Percentiles rank a stretch among this genome's conserved stretches.
Conservation (phyloP, 768 basidiomycete genomes). For the Postia placenta region DNA sequence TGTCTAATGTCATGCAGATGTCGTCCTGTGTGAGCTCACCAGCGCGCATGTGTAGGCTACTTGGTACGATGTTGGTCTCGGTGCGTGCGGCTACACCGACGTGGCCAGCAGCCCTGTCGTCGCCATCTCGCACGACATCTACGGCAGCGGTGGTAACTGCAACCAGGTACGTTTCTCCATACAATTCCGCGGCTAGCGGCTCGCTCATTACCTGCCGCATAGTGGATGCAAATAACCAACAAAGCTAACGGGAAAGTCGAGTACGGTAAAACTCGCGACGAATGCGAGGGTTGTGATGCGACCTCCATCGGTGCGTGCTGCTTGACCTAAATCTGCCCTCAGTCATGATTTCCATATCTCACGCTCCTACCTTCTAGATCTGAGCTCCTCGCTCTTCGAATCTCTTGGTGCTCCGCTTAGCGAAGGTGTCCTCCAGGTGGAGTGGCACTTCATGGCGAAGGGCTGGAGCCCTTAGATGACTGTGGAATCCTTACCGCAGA, state of each 20-base stretch:
- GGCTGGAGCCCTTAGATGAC: too few species aligned
- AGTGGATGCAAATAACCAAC: slow-evolving; percentile 61
- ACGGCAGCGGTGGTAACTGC: slow-evolving; percentile 51
- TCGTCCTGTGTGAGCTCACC: too few species aligned
- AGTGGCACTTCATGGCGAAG: too few species aligned
- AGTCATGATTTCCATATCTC: not conserved
- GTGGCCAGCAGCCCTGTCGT: slow-evolving; percentile 47
- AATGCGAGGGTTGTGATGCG: slow-evolving; percentile 53
- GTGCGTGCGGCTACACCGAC: slow-evolving; percentile 58
- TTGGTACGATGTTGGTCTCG: too few species aligned
- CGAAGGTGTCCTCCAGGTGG: slow-evolving; percentile 44
- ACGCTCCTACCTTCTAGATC: slow-evolving; percentile 44
- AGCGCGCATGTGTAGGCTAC: too few species aligned
- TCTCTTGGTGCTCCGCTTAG: slow-evolving; percentile 35
- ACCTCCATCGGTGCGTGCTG: slow-evolving; percentile 42
- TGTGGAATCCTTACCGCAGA: too few species aligned
- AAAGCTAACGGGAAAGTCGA: slow-evolving; percentile 40
- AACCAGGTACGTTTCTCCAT: slow-evolving; percentile 40
- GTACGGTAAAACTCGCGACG: slow-evolving; percentile 47
- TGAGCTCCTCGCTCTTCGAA: too few species aligned
- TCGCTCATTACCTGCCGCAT: slow-evolving; percentile 1
- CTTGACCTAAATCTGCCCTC: slow-evolving; percentile 48
- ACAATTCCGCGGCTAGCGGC: not conserved
- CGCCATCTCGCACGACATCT: slow-evolving; percentile 52
- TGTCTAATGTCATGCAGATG: too few species aligned